A percentile compares a stretch with the other conserved stretches of the same genome.
Conservation (phyloP, 2,329 filamentous ascomycete species). For the Pyrenochaeta sp. region DNA sequence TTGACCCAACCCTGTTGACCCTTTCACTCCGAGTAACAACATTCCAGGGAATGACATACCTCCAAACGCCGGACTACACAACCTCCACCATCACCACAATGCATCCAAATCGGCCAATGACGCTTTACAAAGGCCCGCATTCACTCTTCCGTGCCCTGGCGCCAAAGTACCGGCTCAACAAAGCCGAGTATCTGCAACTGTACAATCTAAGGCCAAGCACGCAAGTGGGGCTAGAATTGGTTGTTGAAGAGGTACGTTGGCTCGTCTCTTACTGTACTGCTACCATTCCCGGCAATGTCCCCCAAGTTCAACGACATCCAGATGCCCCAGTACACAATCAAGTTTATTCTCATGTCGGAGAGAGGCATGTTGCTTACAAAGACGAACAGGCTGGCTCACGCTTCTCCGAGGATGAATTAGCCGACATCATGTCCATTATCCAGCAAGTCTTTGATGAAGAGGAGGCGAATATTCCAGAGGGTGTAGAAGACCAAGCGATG, state of each 20-base stretch:
- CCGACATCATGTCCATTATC: conserved; percentile 39
- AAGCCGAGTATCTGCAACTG: conserved; percentile 50
- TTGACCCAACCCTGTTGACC: too few species aligned
- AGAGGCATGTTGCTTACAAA: background rate
- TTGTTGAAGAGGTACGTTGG: conserved; percentile 46
- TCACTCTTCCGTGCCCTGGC: conserved; percentile 41
- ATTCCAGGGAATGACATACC: conserved; percentile 59
- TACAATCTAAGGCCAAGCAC: conserved; percentile 45
- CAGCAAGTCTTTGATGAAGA: conserved; percentile 42
- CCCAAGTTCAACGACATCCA: too few species aligned
- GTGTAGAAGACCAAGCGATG: conserved; percentile 37
- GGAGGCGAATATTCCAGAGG: conserved; percentile 35
- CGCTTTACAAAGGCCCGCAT: conserved; percentile 45
- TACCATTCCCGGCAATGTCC: too few species aligned
- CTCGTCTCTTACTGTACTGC: background rate
- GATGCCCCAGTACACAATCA: too few species aligned
- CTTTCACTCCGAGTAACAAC: too few species aligned
- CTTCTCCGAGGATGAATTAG: conserved; percentile 40
- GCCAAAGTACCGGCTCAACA: conserved; percentile 44
- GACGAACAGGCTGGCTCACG: conserved; percentile 31
- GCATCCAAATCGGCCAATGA: conserved; percentile 39
- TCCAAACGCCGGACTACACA: conserved; percentile 40
- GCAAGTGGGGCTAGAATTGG: conserved; percentile 42
- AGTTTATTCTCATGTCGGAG: background rate
- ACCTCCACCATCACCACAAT: conserved; percentile 19